Conservation (phyloP, 2,329 filamentous ascomycete genomes). For the Hymenoscyphus fructigenus region DNA sequence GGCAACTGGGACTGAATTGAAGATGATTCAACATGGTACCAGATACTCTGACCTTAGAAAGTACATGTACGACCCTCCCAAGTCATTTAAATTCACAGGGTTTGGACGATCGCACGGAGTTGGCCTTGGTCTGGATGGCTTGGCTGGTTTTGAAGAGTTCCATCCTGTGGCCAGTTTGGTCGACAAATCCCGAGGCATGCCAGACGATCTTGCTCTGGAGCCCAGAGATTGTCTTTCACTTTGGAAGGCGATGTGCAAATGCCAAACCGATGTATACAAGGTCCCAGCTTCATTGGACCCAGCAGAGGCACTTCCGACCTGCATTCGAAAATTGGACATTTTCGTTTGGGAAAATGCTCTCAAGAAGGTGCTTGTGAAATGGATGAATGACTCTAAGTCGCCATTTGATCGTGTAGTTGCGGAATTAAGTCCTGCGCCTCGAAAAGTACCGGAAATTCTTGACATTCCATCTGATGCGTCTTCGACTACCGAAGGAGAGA, state of each 20-base stretch:
- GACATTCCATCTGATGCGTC: slow-evolving; percentile 19
- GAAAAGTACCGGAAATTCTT: slow-evolving; percentile 8
- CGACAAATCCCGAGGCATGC: slow-evolving; percentile 60
- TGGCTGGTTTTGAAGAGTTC: slow-evolving; percentile 41
- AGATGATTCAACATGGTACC: slow-evolving; percentile 66
- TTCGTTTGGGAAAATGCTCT: slow-evolving; percentile 62
- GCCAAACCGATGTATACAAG: slow-evolving; percentile 51
- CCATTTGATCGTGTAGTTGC: slow-evolving; percentile 46
- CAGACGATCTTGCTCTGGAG: slow-evolving; percentile 68
- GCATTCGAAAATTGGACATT: slow-evolving; percentile 65
- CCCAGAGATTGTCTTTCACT: slow-evolving; percentile 67
- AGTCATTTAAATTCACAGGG: slow-evolving; percentile 39
- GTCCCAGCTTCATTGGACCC: slow-evolving; percentile 53
- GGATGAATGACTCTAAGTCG: slow-evolving; percentile 55
- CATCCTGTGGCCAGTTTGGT: slow-evolving; percentile 66
- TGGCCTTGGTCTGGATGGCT: slow-evolving; percentile 46
- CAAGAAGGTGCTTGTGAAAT: slow-evolving; percentile 56
- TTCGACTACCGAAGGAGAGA: slow-evolving; percentile 19
- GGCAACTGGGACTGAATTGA: slow-evolving; percentile 60
- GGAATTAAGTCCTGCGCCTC: slow-evolving; percentile 41
- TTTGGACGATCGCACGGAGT: slow-evolving; percentile 38
- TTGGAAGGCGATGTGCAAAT: slow-evolving; percentile 62
- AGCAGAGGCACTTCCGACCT: slow-evolving; percentile 46
- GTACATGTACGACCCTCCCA: slow-evolving; percentile 60
- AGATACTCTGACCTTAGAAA: slow-evolving; percentile 79